Conservation (phyloP, 352 stramenopile species). For the Phytophthora nicotianae region DNA sequence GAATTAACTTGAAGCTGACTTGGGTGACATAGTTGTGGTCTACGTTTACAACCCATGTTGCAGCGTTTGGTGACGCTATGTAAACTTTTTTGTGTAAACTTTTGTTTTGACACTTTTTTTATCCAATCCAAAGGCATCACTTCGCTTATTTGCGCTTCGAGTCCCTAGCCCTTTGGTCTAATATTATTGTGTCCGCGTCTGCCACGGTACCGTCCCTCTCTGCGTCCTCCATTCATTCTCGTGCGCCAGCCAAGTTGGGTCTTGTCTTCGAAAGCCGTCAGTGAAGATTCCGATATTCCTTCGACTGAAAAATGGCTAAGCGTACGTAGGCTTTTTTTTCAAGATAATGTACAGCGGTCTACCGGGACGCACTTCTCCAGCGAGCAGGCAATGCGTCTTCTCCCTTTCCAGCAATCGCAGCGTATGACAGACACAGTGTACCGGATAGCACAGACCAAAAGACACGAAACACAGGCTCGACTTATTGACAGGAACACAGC, state of each 20-base stretch:
- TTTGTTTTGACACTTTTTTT: slow-evolving; percentile 5
- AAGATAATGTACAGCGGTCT: slow-evolving; percentile 7
- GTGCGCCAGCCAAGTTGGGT: slow-evolving; percentile 17
- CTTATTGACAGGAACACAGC: background rate
- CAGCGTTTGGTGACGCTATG: background rate
- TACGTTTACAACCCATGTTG: too few relatives aligned
- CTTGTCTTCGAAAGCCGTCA: slow-evolving; percentile 17
- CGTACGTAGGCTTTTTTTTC: slow-evolving; percentile 53
- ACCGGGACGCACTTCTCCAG: background rate
- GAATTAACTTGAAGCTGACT: background rate
- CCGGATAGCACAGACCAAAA: slow-evolving; percentile 1
- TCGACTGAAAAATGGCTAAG: slow-evolving; percentile 88
- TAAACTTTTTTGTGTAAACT: background rate
- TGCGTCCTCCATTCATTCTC: slow-evolving; percentile 52
- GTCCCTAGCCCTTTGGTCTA: slow-evolving; percentile 2
- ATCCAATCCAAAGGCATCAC: slow-evolving; percentile 1
- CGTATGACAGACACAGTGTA: background rate
- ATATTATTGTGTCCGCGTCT: slow-evolving; percentile 39
- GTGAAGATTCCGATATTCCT: slow-evolving; percentile 73
- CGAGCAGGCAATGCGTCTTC: background rate
- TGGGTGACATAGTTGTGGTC: too few relatives aligned
- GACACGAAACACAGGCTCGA: slow-evolving; percentile 4
- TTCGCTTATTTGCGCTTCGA: background rate
- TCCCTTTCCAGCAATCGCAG: background rate
- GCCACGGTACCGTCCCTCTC: slow-evolving; percentile 28